These are phyloP conservation scores for Aureobasidium sp. DNA, from an alignment of 2,329 filamentous ascomycete species.

Conservation along the genomic window DNA sequence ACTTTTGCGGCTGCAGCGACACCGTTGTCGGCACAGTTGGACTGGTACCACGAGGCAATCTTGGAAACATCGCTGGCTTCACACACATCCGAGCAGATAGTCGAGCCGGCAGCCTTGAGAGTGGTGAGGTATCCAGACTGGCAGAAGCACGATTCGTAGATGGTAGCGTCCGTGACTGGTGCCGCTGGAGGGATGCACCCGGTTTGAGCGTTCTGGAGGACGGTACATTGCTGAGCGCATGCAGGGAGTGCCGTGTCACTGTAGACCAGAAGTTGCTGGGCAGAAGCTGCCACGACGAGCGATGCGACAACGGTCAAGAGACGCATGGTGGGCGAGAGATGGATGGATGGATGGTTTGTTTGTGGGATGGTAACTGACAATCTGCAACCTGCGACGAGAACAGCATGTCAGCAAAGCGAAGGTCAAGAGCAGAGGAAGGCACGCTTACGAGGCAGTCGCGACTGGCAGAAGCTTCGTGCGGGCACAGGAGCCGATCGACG, in stretches of 20 bases:
- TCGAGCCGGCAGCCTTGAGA: conserved; percentile 62
- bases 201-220: conserved; percentile 68
- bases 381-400: background rate
- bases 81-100: conserved; percentile 66
- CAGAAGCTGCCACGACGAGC: background rate
- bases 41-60: conserved; percentile 76
- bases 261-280: conserved; percentile 33
- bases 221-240: conserved; percentile 39
- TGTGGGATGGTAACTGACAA: too few species aligned
- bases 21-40: conserved; percentile 64
- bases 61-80: conserved; percentile 57
- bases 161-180: conserved; percentile 52
- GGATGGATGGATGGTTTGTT: background rate
- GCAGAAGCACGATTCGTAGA: conserved; percentile 80
- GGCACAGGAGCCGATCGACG: too few species aligned
- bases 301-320: background rate
- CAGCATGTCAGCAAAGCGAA: background rate
- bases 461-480: background rate
- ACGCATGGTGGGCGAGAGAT: background rate
- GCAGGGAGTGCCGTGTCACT: conserved; percentile 38
- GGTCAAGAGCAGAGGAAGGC: background rate
- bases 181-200: conserved; percentile 71
- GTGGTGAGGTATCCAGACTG: conserved; percentile 63
- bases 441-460: conserved; percentile 5
- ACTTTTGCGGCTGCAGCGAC: conserved; percentile 36